These are phyloP conservation scores for Plantago elongata DNA, from an alignment of 257 asterid species.

Conservation along the genomic window DNA sequence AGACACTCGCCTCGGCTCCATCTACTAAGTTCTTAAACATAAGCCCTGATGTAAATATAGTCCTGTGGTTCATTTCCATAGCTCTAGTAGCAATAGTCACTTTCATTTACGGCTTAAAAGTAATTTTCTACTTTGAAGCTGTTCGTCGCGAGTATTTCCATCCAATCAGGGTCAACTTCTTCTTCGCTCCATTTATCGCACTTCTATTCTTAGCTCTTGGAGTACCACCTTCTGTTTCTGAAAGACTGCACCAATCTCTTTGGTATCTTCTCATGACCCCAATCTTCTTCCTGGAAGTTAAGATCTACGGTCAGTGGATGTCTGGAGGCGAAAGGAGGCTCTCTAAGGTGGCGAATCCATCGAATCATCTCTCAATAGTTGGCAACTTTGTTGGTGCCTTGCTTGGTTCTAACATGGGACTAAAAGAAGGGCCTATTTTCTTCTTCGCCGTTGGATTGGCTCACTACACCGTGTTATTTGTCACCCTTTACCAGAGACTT, in stretches of 20 bases:
- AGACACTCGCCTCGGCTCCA: conserved; percentile 42
- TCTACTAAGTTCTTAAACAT: conserved; percentile 49
- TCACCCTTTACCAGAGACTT: conserved; percentile 70
- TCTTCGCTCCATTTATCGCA: conserved; percentile 74
- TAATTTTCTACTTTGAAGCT: conserved; percentile 63
- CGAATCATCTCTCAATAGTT: conserved; percentile 58
- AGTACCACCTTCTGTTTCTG: conserved; percentile 41
- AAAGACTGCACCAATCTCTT: conserved; percentile 25
- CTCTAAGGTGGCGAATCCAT: conserved; percentile 73
- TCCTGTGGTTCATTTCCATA: conserved; percentile 49
- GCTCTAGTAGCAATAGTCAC: conserved; percentile 40
- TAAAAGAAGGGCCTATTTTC: conserved; percentile 68
- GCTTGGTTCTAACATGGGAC: conserved; percentile 73
- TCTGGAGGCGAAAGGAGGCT: conserved; percentile 72
- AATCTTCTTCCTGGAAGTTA: conserved; percentile 46
- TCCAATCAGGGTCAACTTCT: conserved; percentile 67
- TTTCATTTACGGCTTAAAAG: conserved; percentile 35
- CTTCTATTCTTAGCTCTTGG: conserved; percentile 56
- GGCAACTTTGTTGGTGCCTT: conserved; percentile 74
- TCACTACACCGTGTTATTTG: conserved; percentile 58
- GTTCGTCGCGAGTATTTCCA: conserved; percentile 79
- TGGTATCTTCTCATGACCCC: conserved; percentile 77
- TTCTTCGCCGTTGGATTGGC: conserved; percentile 76
- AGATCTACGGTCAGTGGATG: conserved; percentile 80
- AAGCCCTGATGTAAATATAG: conserved; percentile 38